Base-by-base conservation (phyloP, 257 asterid species). In the Fraxinus pennsylvanica region DNA sequence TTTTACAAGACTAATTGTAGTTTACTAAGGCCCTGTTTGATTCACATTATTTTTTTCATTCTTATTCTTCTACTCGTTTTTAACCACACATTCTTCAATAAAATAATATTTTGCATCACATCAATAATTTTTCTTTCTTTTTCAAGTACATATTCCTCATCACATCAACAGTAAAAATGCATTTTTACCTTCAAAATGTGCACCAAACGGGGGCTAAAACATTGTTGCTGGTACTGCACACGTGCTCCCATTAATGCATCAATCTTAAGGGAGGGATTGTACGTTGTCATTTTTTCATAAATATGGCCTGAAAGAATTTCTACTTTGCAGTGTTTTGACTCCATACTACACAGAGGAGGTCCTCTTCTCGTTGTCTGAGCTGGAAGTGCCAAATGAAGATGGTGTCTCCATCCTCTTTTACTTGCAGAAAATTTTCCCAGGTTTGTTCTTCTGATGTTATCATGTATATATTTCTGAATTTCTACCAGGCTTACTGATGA, bases 271-370 rank as follows among this genome's bases (percentile, higher is more conserved):
- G 68, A n/a, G 33, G 33, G 68, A 22, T 61, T 54, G 9, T 63
- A 25, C 3, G 14, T 21, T 57, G 12, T 57, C 6, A 25, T 25
- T 22, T 59, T 25, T 10, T 8, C 68, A 63, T 63, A 63, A 61
- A 63, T 9, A 4, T 63, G 68, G 8, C 36, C 36, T 63, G 36
- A 63, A 63, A 25, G n/a, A 68, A 29, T 74, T 79, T 54, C 61
- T 71, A 30, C 74, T 65, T 27, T 86, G 32, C 69, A 96, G 99
- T 82, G 98, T 96, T 83, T 82, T 92, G 87, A 93, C 97, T 85
- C 99, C 99, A 63, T 96, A 96, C 82, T 96, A 91, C 90, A 88
- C 90, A 66, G 99, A 96, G 87, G 99, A 96, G 84, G 98, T 93
- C 72, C 94, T 96, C 65, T 96, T 93, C 88, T 96, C 99, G 15